These are phyloP conservation scores for Yamadazyma ubonensis DNA, from an alignment of 805 yeast species.

Conservation along the genomic window DNA sequence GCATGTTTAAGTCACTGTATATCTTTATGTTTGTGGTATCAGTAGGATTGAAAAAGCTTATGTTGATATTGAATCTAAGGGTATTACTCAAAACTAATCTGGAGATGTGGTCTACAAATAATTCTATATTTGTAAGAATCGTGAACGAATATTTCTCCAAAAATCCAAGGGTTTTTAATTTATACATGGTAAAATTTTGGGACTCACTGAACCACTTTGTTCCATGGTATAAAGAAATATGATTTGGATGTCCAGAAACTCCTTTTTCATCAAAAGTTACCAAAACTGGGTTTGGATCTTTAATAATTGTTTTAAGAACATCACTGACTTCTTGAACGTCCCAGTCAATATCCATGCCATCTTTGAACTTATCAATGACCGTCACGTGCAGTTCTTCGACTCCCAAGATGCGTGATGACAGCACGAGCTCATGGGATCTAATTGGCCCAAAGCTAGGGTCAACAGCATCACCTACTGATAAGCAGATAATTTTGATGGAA, in stretches of 20 bases:
- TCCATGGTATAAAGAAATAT: slow-evolving; percentile 60
- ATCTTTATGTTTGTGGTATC: slow-evolving; percentile 32
- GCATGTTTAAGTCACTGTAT: slow-evolving; percentile 41
- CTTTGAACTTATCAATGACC: slow-evolving; percentile 50
- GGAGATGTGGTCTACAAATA: slow-evolving; percentile 39
- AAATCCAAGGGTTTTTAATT: slow-evolving; percentile 35
- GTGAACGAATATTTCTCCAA: slow-evolving; percentile 52
- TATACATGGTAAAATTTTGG: slow-evolving; percentile 11
- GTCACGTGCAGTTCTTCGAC: slow-evolving; percentile 37
- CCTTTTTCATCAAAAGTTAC: slow-evolving; percentile 83
- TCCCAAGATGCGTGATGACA: slow-evolving; percentile 57
- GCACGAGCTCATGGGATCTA: slow-evolving; percentile 58
- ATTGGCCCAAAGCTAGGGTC: slow-evolving; percentile 68
- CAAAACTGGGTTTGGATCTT: slow-evolving; percentile 31
- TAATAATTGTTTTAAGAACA: slow-evolving; percentile 31
- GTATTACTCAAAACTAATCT: slow-evolving; percentile 28
- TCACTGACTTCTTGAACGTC: slow-evolving; percentile 40
- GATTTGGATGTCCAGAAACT: slow-evolving; percentile 87
- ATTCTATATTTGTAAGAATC: slow-evolving; percentile 39
- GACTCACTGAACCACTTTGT: slow-evolving; percentile 22
- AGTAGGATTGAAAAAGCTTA: slow-evolving; percentile 32
- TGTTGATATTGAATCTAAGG: slow-evolving; percentile 34
- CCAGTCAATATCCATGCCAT: slow-evolving; percentile 74
- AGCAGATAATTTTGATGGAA: slow-evolving; percentile 58
- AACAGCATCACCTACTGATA: slow-evolving; percentile 67